Evolutionary conservation across 73 alveolate genomes (phyloP), one percentile per base, ranked within the genome.

Genomic region (Paramecium caudatum): DNA sequence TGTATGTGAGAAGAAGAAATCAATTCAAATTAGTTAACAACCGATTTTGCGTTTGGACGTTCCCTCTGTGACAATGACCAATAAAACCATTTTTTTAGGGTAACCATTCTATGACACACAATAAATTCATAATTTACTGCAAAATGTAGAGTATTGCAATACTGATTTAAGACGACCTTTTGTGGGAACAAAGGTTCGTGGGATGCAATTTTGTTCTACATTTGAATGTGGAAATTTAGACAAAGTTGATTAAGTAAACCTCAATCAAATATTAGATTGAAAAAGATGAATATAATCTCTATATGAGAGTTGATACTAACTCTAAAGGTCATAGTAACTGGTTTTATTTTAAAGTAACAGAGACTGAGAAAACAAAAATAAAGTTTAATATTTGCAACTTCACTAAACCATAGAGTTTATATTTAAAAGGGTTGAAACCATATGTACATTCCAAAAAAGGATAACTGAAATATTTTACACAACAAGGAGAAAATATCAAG

Each of bases 271-370:
- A 10, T 3, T 74, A 74, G 88, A 74, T 74, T 27, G 23, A 30
- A 27, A 19, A 21, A 21, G 68, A 74, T 13, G 96, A 94, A 85
- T 95, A 94, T 81, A 90, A 91, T 91, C 63, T 95, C 30, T 92
- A 78, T 32, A 94, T 95, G 95, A 83, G 93, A 48, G 92, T 91
- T 0, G 98, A 95, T 46, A 94, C 98, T 15, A 97, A 97, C 91
- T 93, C 99, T 27, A 94, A 94, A 37, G 99, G 99, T 1, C 97
- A 96, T 86, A 82, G 97, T 13, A 95, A 94, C 70, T 97, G 99
- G 99, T 97, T 96, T 93, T 95, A 95, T 92, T 97, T 95, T 61
- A 91, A 96, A 82, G 95, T 97, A 46, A 82, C 93, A 41, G 95
- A 95, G 90, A 94, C 92, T 0, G 10, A 70, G 43, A 30, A 37